Conservation (phyloP, 202 grass and related monocot species). For the Hordeum pubiflorum region DNA sequence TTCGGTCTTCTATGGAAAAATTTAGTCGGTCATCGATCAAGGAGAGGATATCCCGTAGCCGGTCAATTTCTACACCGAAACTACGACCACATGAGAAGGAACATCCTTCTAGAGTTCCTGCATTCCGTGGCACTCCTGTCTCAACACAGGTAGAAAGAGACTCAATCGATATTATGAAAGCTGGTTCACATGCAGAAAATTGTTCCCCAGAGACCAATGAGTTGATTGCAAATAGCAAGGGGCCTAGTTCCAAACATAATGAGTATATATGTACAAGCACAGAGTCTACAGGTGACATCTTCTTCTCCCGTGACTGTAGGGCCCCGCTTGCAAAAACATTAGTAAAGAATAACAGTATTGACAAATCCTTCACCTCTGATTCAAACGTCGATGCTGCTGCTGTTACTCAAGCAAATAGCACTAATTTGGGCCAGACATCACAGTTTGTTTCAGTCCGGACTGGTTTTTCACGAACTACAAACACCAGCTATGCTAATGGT, state of each 20-base stretch:
- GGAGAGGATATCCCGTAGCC: constrained; percentile 30
- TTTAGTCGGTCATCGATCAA: constrained; percentile 35
- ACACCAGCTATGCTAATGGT: constrained; percentile 38
- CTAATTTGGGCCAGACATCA: constrained; percentile 17
- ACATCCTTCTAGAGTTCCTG: constrained; percentile 38
- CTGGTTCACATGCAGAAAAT: constrained; percentile 38
- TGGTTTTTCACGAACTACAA: constrained; percentile 38
- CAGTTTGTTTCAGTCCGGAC: constrained; percentile 31
- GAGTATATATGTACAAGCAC: constrained; percentile 50
- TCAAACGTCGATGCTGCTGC: constrained; percentile 8
- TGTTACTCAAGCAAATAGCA: constrained; percentile 28
- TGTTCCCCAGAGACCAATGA: constrained; percentile 38
- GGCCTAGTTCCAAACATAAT: constrained; percentile 45
- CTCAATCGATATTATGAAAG: constrained; percentile 25
- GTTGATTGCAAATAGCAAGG: constrained; percentile 31
- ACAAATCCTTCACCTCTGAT: constrained; percentile 7
- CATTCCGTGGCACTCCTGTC: constrained; percentile 34
- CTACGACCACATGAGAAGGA: constrained; percentile 32
- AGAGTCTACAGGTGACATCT: constrained; percentile 67
- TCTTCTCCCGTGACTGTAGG: constrained; percentile 55
- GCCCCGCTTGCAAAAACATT: constrained; percentile 39
- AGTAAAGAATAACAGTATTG: constrained; percentile 22
- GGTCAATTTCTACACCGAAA: constrained; percentile 51
- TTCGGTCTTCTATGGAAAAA: constrained; percentile 31
- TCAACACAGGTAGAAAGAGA: constrained; percentile 18